Percentiles rank a stretch among this genome's conserved stretches.
Evolutionary conservation across 805 yeast genomes (phyloP).

Genomic region (Naumovozyma baii): DNA sequence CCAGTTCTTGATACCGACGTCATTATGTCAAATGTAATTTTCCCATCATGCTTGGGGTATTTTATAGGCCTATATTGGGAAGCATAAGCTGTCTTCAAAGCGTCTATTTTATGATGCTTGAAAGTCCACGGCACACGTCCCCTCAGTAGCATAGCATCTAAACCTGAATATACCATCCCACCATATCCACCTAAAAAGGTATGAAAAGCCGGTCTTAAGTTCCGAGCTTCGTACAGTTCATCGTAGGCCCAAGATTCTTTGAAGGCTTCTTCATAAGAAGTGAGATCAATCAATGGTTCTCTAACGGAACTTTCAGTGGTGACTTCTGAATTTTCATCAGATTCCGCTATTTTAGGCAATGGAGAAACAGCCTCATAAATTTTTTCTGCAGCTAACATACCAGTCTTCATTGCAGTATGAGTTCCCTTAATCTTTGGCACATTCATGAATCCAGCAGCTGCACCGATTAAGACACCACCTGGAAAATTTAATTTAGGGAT

Average conservation of each 20-base stretch:
- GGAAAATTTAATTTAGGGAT: conserved; percentile 88
- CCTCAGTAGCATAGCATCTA: conserved; percentile 64
- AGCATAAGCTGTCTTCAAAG: conserved; percentile 63
- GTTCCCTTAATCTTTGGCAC: conserved; percentile 97
- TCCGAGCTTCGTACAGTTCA: conserved; percentile 78
- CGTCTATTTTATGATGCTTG: conserved; percentile 57
- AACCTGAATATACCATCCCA: conserved; percentile 76
- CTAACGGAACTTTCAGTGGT: conserved; percentile 19
- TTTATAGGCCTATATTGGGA: conserved; percentile 56
- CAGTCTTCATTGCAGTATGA: conserved; percentile 94
- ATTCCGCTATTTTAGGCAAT: conserved; percentile 33
- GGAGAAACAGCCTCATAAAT: conserved; percentile 48
- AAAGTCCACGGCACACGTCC: conserved; percentile 90
- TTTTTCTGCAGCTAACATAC: conserved; percentile 87
- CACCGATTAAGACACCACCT: conserved; percentile 93
- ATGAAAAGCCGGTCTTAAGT: conserved; percentile 86
- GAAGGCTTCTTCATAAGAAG: conserved; percentile 52
- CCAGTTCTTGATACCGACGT: conserved; percentile 97
- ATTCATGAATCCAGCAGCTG: conserved; percentile 92
- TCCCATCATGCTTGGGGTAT: conserved; percentile 95
- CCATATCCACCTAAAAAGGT: conserved; percentile 66
- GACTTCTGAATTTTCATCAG: too few relatives aligned
- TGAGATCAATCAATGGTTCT: conserved; percentile 39
- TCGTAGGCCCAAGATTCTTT: conserved; percentile 76
- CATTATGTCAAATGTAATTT: conserved; percentile 77